Evolutionary conservation across 805 yeast species (phyloP).

Genomic region (Monosporozyma aquatica): DNA sequence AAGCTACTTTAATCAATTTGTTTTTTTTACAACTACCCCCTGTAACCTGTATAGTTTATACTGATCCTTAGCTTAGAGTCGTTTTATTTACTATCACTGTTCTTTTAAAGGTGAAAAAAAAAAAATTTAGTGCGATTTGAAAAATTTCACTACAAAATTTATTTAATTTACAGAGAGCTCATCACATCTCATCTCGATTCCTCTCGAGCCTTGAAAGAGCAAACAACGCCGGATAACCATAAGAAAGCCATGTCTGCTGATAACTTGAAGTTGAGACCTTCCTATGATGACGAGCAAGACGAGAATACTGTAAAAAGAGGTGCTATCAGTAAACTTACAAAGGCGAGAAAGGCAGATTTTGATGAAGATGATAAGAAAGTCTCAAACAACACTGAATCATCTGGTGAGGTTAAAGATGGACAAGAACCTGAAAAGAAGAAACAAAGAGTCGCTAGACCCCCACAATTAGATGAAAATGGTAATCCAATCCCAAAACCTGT

Average conservation of each 20-base stretch:
- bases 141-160: no score
- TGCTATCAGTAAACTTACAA: conserved; percentile 31
- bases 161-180: no score
- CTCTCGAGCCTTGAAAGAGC: no score
- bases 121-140: background rate
- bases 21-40: no score
- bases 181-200: background rate
- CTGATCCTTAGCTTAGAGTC: no score
- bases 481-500: conserved; percentile 47
- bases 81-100: no score
- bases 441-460: conserved; percentile 15
- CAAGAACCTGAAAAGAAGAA: conserved; percentile 18
- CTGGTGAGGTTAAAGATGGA: conserved; percentile 1
- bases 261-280: conserved; percentile 16
- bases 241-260: background rate
- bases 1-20: background rate
- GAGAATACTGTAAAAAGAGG: conserved; percentile 36
- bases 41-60: no score
- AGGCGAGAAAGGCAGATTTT: conserved; percentile 24
- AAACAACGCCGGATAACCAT: no score
- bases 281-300: conserved; percentile 31
- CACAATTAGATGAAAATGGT: conserved; percentile 47
- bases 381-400: background rate
- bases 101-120: no score
- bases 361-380: conserved; percentile 7